Evolutionary conservation across 108 stramenopile genomes (phyloP).

Genomic region (Stephanodiscus minutulus): DNA sequence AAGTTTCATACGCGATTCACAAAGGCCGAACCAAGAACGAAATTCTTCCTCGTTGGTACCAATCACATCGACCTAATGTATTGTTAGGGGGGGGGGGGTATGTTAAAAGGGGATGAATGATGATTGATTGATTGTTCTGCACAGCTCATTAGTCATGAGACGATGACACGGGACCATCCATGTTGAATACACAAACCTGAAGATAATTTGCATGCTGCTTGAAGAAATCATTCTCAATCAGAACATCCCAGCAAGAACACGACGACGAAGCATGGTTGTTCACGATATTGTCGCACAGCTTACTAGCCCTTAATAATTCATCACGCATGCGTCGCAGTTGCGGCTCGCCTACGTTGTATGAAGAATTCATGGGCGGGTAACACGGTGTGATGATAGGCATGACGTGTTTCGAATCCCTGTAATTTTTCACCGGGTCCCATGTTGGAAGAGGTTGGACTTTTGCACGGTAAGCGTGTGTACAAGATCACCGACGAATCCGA

Average conservation of each 20-base stretch:
- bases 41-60: slow-evolving; percentile 56
- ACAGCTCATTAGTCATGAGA: neutral
- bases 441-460: slow-evolving; percentile 47
- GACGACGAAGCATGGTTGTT: slow-evolving; percentile 7
- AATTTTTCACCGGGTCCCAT: slow-evolving; percentile 81
- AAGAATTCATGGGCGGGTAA: slow-evolving; percentile 95
- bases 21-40: slow-evolving; percentile 75
- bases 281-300: slow-evolving; percentile 36
- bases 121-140: neutral
- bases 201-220: slow-evolving; percentile 47
- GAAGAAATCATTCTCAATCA: slow-evolving; percentile 59
- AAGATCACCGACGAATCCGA: slow-evolving; percentile 7
- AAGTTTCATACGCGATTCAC: slow-evolving; percentile 73
- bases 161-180: neutral
- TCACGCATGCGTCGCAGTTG: slow-evolving; percentile 80
- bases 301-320: slow-evolving; percentile 65
- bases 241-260: slow-evolving; percentile 36
- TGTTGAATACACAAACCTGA: slow-evolving; percentile 16
- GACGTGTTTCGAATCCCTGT: slow-evolving; percentile 72
- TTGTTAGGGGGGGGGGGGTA: slow-evolving; percentile 28
- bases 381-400: slow-evolving; percentile 98
- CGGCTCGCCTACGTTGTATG: slow-evolving; percentile 92
- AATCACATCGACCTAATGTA: slow-evolving; percentile 63
- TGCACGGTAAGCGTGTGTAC: slow-evolving; percentile 19
- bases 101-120: slow-evolving; percentile 29